Evolutionary conservation across 345 rosid species (phyloP), one percentile per base, ranked within the genome.

Genomic region (Murraya paniculata): DNA sequence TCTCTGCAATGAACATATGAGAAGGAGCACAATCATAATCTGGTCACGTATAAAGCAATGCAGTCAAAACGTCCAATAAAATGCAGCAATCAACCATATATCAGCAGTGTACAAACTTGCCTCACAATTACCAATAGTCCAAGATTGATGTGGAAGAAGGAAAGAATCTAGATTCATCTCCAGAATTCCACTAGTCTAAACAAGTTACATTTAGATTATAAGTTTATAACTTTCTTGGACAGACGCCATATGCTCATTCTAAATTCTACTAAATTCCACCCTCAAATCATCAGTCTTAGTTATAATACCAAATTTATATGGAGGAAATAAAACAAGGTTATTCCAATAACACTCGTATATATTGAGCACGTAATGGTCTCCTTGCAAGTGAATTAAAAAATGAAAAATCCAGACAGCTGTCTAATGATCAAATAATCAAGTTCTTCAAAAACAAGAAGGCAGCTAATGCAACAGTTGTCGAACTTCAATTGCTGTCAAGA

Each of bases 1-100:
- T 76, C 81, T 81, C 98, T 95, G 92, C 92, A 83, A 79, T 33
- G 62, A 77, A 85, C 66, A 84, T 69, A 81, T 27, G 67, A 84
- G 80, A 56, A 58, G 28, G 81, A 33, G 75, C 70, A 77, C 83
- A 82, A 83, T 64, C 58, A 79, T 76, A 76, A 30, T 77, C 74
- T 67, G 62, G 14, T 75, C 86, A 73, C 53, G 75, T 68, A 79
- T 79, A 78, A 81, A 76, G 75, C 36, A 78, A 85, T 70, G 22
- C 11, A 85, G 50, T 66, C 60, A 60, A 81, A 82, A 62, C 70
- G 76, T 80, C 71, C 78, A 57, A 80, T 30, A 67, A 66, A 56
- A 64, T 66, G 65, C 73, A 80, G 79, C 71, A 77, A 73, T 74
- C 60, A 68, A 71, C 36, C 69, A 72, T 31, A 45, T 73, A 75